These are phyloP conservation scores for Rutstroemia sydowiana DNA, from an alignment of 2,329 filamentous ascomycete species.

Conservation along the genomic window DNA sequence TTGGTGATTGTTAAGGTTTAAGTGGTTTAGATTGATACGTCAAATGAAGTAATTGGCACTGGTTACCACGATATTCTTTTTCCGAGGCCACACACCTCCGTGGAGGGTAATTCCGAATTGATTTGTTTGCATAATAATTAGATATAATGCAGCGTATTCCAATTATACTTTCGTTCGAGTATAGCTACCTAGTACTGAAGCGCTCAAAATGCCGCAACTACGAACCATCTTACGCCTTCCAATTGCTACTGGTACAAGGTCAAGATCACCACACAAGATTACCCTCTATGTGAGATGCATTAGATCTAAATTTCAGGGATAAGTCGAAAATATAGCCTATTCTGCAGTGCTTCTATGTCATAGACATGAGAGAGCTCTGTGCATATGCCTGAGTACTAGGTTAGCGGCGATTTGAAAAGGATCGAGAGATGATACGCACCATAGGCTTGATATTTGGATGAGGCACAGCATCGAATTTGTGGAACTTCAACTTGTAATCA, in stretches of 20 bases:
- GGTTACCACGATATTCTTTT: too few relatives aligned
- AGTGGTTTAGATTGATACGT: too few relatives aligned
- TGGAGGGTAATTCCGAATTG: too few relatives aligned
- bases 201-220: background rate
- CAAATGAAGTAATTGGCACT: too few relatives aligned
- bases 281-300: slow-evolving; percentile 1
- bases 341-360: slow-evolving; percentile 16
- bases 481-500: slow-evolving; percentile 84
- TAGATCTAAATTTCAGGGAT: slow-evolving; percentile 4
- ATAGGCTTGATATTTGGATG: slow-evolving; percentile 95
- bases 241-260: slow-evolving; percentile 7
- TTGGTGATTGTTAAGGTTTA: too few relatives aligned
- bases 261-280: background rate
- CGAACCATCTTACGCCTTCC: too few relatives aligned
- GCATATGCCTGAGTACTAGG: slow-evolving; percentile 61
- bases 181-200: background rate
- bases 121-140: too few relatives aligned
- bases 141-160: too few relatives aligned
- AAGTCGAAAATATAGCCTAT: background rate
- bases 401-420: slow-evolving; percentile 7
- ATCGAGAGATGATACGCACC: slow-evolving; percentile 39
- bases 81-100: too few relatives aligned
- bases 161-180: too few relatives aligned
- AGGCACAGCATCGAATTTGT: slow-evolving; percentile 93
- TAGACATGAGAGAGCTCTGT: slow-evolving; percentile 70